Percentiles rank a stretch among this genome's conserved stretches.
These are phyloP conservation scores for Nakaseomyces nivariensis DNA, from an alignment of 1,139 yeast species.

Conservation along the genomic window DNA sequence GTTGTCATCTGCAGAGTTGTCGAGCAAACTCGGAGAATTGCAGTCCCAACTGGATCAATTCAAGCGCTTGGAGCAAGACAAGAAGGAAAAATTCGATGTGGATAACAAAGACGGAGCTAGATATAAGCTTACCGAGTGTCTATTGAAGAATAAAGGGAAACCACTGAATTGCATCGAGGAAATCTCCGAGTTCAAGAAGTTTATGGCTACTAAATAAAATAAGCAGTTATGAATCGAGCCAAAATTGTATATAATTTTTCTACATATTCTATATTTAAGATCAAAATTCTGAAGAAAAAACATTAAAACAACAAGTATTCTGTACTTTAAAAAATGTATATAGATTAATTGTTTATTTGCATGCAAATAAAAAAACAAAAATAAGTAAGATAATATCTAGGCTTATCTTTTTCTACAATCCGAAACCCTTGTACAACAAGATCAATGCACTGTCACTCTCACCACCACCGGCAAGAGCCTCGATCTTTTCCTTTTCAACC, in stretches of 20 bases:
- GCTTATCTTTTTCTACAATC: constrained; percentile 27
- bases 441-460: constrained; percentile 94
- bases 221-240: background rate
- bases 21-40: constrained; percentile 37
- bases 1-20: constrained; percentile 27
- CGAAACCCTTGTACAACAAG: constrained; percentile 72
- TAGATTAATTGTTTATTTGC: too few species aligned
- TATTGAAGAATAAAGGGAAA: constrained; percentile 56
- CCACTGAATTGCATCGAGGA: constrained; percentile 86
- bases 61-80: constrained; percentile 31
- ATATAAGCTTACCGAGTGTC: constrained; percentile 48
- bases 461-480: constrained; percentile 89
- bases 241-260: background rate
- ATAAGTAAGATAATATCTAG: too few species aligned
- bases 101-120: constrained; percentile 28
- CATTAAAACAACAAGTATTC: too few species aligned
- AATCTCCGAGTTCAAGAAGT: constrained; percentile 58
- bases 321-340: too few species aligned
- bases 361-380: too few species aligned
- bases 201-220: background rate
- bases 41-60: constrained; percentile 33
- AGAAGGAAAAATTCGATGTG: constrained; percentile 11
- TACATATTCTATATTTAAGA: background rate
- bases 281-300: background rate
- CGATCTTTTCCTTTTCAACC: constrained; percentile 71